Evolutionary conservation across 2,329 filamentous ascomycete species (phyloP).

Genomic region (Sordariomycetes sp.): DNA sequence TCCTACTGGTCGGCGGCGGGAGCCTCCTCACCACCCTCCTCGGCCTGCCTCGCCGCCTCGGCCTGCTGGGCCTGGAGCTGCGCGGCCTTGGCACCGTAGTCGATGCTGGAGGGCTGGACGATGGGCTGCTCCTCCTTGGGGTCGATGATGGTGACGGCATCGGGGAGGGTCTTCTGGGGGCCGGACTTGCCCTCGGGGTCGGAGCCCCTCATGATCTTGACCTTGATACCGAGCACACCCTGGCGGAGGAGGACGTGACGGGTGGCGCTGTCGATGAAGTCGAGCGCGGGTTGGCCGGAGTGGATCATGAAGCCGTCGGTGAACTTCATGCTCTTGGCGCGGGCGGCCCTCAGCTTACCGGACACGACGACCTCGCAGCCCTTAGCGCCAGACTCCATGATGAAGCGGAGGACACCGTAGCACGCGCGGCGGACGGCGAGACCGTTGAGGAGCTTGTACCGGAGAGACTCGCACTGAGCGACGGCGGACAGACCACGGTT

Average conservation of each 20-base stretch:
- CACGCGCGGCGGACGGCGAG: constrained; percentile 96
- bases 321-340: constrained; percentile 99
- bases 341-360: constrained; percentile 95
- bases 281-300: constrained; percentile 98
- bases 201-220: constrained; percentile 99
- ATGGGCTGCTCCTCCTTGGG: constrained; percentile 98
- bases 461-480: constrained; percentile 99
- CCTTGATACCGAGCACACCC: constrained; percentile 99
- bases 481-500: constrained; percentile 99
- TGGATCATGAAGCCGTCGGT: constrained; percentile 99
- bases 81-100: constrained; percentile 89
- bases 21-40: constrained; percentile 46
- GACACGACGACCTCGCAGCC: constrained; percentile 99
- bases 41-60: constrained; percentile 52
- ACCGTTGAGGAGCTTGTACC: constrained; percentile 99
- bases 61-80: constrained; percentile 18
- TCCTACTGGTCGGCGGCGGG: constrained; percentile 32
- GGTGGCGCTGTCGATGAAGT: constrained; percentile 98
- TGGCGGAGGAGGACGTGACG: constrained; percentile 99
- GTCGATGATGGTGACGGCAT: constrained; percentile 99
- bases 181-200: constrained; percentile 99
- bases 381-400: constrained; percentile 99
- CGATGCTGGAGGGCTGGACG: constrained; percentile 90
- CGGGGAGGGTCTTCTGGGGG: constrained; percentile 91
- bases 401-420: constrained; percentile 99